These are phyloP conservation scores for Lachnum nothofagi DNA, from an alignment of 2,329 filamentous ascomycete genomes.

Conservation along the genomic window DNA sequence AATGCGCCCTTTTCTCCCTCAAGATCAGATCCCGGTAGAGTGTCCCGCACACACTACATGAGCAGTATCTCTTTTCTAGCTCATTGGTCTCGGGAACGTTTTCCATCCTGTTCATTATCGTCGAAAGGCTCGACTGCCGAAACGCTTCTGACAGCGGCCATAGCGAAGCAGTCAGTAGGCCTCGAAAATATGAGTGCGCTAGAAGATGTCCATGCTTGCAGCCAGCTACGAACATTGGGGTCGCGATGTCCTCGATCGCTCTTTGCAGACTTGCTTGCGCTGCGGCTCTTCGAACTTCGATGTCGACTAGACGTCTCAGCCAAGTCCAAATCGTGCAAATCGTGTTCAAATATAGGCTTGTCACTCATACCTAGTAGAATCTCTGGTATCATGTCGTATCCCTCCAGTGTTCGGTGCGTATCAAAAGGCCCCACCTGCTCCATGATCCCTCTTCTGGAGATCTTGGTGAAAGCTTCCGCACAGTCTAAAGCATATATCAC, in stretches of 20 bases:
- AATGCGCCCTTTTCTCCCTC: background rate
- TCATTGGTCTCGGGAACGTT: background rate
- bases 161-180: background rate
- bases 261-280: background rate
- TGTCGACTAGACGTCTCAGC: background rate
- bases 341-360: background rate
- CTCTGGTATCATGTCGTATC: background rate
- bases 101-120: background rate
- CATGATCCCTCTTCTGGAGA: background rate
- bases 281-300: background rate
- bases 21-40: background rate
- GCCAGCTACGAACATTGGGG: background rate
- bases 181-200: background rate
- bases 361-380: background rate
- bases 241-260: background rate
- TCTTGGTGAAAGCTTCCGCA: background rate
- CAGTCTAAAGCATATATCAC: background rate
- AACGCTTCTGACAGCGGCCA: background rate
- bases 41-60: background rate
- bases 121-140: background rate
- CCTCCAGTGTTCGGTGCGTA: background rate
- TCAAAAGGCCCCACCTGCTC: background rate
- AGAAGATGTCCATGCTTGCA: background rate
- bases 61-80: background rate
- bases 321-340: background rate